Percentiles rank a stretch among this genome's conserved stretches.
Evolutionary conservation across 2,329 filamentous ascomycete species (phyloP).

Genomic region (Colletotrichum plurivorum): DNA sequence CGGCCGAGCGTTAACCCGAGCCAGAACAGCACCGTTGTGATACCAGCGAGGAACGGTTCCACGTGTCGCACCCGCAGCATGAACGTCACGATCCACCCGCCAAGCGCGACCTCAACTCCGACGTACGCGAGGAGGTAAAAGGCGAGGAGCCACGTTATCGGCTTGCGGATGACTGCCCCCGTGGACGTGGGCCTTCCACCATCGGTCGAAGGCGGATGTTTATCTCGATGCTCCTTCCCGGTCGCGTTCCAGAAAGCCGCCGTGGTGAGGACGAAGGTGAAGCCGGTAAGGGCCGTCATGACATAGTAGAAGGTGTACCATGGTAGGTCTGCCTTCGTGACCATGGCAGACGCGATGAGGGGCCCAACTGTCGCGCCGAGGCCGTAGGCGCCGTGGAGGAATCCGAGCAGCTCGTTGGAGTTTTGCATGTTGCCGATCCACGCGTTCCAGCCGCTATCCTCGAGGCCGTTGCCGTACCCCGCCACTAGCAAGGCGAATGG

Average conservation of each 20-base stretch:
- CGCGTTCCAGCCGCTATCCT: conserved; percentile 72
- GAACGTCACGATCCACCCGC: conserved; percentile 86
- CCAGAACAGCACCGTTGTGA: conserved; percentile 88
- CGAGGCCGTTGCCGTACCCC: conserved; percentile 80
- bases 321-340: conserved; percentile 70
- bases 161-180: conserved; percentile 59
- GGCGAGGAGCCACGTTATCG: conserved; percentile 79
- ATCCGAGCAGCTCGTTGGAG: conserved; percentile 80
- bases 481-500: conserved; percentile 75
- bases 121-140: conserved; percentile 85
- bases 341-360: conserved; percentile 80
- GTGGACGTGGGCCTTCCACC: conserved; percentile 61
- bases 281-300: conserved; percentile 72
- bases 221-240: conserved; percentile 67
- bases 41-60: conserved; percentile 78
- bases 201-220: conserved; percentile 46
- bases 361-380: conserved; percentile 79
- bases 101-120: conserved; percentile 81
- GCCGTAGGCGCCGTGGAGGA: conserved; percentile 81
- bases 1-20: conserved; percentile 83
- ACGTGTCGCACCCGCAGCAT: conserved; percentile 85
- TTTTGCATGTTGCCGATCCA: conserved; percentile 80
- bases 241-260: conserved; percentile 76
- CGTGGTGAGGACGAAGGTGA: conserved; percentile 68
- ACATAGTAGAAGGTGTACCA: conserved; percentile 87